Conservation (phyloP, 306 rosid species). For the Gastrolobium villosum region DNA sequence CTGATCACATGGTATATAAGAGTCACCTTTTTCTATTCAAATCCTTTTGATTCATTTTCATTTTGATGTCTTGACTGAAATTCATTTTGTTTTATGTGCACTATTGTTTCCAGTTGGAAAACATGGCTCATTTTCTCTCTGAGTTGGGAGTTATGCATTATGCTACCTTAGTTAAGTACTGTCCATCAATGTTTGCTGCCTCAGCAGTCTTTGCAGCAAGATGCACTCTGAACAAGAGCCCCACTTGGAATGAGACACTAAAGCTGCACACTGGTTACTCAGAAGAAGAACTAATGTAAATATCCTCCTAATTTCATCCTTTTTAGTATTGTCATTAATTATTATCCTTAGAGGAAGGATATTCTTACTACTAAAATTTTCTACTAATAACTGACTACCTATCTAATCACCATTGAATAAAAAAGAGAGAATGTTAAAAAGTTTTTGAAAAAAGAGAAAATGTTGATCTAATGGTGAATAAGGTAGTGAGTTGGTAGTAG, state of each 20-base stretch:
- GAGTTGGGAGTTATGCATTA: slow-evolving; percentile 86
- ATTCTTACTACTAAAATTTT: no score
- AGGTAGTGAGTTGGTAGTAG: no score
- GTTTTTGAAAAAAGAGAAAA: no score
- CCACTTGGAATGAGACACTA: slow-evolving; percentile 82
- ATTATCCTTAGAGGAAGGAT: no score
- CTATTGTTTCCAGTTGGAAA: slow-evolving; percentile 59
- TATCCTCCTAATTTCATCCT: no score
- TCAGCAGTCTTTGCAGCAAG: slow-evolving; percentile 88
- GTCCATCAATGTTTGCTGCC: slow-evolving; percentile 94
- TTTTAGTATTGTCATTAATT: neutral
- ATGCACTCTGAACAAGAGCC: slow-evolving; percentile 71
- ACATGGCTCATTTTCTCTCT: slow-evolving; percentile 71
- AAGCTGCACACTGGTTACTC: slow-evolving; percentile 76
- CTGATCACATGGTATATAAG: slow-evolving; percentile 61
- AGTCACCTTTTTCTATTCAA: neutral
- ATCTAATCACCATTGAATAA: no score
- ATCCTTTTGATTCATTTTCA: neutral
- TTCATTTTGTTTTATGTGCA: neutral
- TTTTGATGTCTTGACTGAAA: neutral
- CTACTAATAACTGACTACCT: no score
- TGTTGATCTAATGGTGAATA: no score
- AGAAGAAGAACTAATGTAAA: slow-evolving; percentile 67
- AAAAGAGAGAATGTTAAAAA: no score
- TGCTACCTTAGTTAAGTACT: slow-evolving; percentile 55